These are phyloP conservation scores for Coniochaeta hoffmannii DNA, from an alignment of 2,329 filamentous ascomycete species.

Conservation along the genomic window DNA sequence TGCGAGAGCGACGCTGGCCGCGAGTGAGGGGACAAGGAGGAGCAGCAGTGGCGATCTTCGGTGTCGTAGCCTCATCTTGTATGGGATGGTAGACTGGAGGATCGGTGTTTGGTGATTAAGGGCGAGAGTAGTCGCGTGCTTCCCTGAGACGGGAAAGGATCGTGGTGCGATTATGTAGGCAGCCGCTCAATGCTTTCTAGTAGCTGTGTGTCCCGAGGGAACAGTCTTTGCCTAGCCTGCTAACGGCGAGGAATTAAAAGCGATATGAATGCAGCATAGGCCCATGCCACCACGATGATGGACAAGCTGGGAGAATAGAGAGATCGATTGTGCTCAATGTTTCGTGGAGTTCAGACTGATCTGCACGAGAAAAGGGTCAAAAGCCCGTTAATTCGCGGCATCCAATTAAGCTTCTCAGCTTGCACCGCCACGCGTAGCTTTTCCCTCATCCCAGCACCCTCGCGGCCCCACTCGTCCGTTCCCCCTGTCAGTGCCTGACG, in stretches of 20 bases:
- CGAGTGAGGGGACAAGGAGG: slow-evolving; percentile 51
- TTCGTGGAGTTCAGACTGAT: not conserved
- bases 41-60: slow-evolving; percentile 49
- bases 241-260: not conserved
- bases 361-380: not conserved
- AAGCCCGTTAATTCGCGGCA: not conserved
- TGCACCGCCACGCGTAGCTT: slow-evolving; percentile 1
- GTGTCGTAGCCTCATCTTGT: slow-evolving; percentile 53
- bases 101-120: not conserved
- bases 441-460: not conserved
- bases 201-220: not conserved
- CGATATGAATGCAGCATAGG: not conserved
- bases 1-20: slow-evolving; percentile 32
- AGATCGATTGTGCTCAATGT: not conserved
- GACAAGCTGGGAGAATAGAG: not conserved
- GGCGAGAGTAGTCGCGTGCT: not conserved
- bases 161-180: not conserved
- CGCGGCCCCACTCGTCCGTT: not conserved
- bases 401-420: not conserved
- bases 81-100: not conserved
- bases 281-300: not conserved
- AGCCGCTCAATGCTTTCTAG: not conserved
- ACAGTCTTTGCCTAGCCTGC: not conserved
- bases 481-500: too few species aligned
- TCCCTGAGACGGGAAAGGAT: not conserved